Evolutionary conservation across 148 eudicot species (phyloP).

Genomic region (Amaranthus cruentus): DNA sequence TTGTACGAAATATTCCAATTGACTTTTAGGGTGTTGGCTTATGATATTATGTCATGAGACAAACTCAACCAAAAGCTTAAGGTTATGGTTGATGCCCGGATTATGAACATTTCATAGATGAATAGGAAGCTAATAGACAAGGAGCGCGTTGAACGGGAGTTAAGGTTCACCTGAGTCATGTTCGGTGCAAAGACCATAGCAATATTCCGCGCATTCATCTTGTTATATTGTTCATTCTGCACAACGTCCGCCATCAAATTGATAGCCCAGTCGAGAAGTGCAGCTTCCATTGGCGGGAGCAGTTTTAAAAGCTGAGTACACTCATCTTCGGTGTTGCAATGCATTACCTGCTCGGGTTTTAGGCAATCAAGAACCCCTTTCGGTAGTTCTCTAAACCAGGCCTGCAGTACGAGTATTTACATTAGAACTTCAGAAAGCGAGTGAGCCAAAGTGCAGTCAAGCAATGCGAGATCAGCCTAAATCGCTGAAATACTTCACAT

Average conservation of each 20-base stretch:
- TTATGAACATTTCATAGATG: not conserved
- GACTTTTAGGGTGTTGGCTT: no score
- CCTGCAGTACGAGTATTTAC: conserved; percentile 33
- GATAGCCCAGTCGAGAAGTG: conserved; percentile 86
- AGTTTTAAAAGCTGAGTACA: conserved; percentile 50
- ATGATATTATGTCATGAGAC: not conserved
- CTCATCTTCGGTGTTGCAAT: conserved; percentile 75
- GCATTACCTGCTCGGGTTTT: conserved; percentile 82
- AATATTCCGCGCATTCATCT: conserved; percentile 89
- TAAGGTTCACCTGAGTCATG: conserved; percentile 78
- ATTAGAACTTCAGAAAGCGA: not conserved
- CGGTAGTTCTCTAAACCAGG: conserved; percentile 95
- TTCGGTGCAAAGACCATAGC: conserved; percentile 98
- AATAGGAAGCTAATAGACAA: not conserved
- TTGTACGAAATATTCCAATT: no score
- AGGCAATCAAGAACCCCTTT: conserved; percentile 78
- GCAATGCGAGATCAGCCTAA: no score
- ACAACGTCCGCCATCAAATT: conserved; percentile 92
- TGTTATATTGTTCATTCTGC: conserved; percentile 54
- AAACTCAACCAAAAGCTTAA: not conserved
- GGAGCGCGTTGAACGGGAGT: not conserved
- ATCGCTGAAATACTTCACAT: no score
- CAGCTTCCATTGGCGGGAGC: conserved; percentile 75
- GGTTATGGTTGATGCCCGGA: not conserved
- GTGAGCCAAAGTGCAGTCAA: not conserved